Evolutionary conservation across 257 asterid species (phyloP).

Genomic region (Plectranthus barbatus): DNA sequence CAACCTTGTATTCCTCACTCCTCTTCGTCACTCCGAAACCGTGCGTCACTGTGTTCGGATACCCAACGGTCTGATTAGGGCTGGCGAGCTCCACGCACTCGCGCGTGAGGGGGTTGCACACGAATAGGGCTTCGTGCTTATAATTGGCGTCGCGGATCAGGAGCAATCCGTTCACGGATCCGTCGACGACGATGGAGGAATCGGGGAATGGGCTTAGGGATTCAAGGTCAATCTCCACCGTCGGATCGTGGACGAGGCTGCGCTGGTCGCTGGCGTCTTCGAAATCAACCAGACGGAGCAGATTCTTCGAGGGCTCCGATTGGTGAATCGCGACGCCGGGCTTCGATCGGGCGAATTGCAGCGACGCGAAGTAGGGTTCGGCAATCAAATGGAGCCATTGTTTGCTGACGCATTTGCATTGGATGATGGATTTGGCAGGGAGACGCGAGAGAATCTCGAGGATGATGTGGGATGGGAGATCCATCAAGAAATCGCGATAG

Average conservation of each 20-base stretch:
- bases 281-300: slow-evolving; percentile 19
- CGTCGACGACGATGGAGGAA: slow-evolving; percentile 23
- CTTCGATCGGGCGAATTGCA: slow-evolving; percentile 23
- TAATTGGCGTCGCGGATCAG: slow-evolving; percentile 15
- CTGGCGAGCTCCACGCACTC: slow-evolving; percentile 24
- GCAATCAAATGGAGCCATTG: slow-evolving; percentile 21
- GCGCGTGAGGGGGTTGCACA: slow-evolving; percentile 39
- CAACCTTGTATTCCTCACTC: slow-evolving; percentile 32
- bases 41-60: slow-evolving; percentile 18
- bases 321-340: slow-evolving; percentile 31
- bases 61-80: slow-evolving; percentile 4
- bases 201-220: slow-evolving; percentile 9
- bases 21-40: slow-evolving; percentile 28
- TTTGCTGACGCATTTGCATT: slow-evolving; percentile 29
- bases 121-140: slow-evolving; percentile 20
- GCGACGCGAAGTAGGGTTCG: slow-evolving; percentile 17
- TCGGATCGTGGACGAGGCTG: slow-evolving; percentile 2
- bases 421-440: slow-evolving; percentile 23
- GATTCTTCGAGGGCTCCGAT: slow-evolving; percentile 3
- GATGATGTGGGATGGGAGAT: slow-evolving; percentile 27
- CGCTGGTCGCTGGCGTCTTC: slow-evolving; percentile 4
- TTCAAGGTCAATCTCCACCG: slow-evolving; percentile 5
- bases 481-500: slow-evolving; percentile 7
- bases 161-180: slow-evolving; percentile 35
- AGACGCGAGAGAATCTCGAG: slow-evolving; percentile 29